Base-by-base conservation (phyloP, 495 filamentous ascomycete species). In the Penicillium roqueforti region DNA sequence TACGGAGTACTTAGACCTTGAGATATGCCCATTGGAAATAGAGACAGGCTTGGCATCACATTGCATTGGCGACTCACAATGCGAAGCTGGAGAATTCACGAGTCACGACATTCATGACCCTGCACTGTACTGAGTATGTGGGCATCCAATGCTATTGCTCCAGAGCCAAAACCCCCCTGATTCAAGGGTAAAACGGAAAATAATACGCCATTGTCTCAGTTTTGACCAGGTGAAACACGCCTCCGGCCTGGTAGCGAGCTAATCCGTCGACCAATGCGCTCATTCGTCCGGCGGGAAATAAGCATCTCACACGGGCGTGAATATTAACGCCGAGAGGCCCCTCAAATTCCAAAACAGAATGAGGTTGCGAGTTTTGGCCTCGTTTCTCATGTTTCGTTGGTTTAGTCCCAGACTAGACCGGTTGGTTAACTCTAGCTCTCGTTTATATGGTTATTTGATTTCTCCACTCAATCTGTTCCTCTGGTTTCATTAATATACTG, bases 221-320 rank as follows among this genome's bases (percentile, higher is more conserved):
- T 63, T 46, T 53, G 48, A 11, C 25, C 37, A 13, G 54, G 31
- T 71, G 68, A 69, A 71, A 69, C 68, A 61, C 60, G 60, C 58
- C 60, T 50, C 34, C 55, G 39, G 46, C 42, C 34, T 48, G 60
- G 54, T 51, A 61, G 41, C 57, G 60, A 60, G 34, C 40, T 55
- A 61, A 64, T 59, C 51, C 56, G 62, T 60, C 58, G 56, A 64
- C 60, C 29, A 18, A 13, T 22, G 51, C 53, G 45, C 53, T 68
- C 55, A 71, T 71, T 69, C 60, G 64, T 49, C 48, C 43, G 7
- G 34, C 9, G 31, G 19, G 25, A 68, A 71, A 66, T 66, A 71
- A 71, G 71, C 71, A 70, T 67, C 67, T 39, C 38, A 45, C 63
- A 23, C 49, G 40, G 40, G n/a, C n/a, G 18, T 41, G 42, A 59